A percentile compares a stretch with the other conserved stretches of the same genome.
These are phyloP conservation scores for Spizellomyces sp. DNA, from an alignment of 192 early-diverging fungal genomes.

Conservation along the genomic window DNA sequence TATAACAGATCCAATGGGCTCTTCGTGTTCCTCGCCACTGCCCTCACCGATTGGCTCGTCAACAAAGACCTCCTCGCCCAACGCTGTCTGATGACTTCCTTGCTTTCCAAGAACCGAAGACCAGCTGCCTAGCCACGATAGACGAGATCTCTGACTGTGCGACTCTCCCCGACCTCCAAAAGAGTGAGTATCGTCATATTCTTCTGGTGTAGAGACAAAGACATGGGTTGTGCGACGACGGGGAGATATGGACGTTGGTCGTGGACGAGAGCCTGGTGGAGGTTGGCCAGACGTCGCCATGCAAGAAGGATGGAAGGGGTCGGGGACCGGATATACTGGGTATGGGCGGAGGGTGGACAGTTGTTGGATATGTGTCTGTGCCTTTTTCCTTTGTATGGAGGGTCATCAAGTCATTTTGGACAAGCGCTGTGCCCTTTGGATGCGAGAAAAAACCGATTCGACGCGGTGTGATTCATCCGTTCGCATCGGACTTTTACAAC, in stretches of 20 bases:
- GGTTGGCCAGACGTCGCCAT: too few relatives aligned
- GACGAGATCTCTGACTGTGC: background rate
- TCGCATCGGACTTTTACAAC: too few relatives aligned
- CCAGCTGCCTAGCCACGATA: slow-evolving; percentile 20
- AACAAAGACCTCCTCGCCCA: background rate
- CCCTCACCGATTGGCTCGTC: background rate
- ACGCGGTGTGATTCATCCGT: too few relatives aligned
- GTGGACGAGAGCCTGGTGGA: background rate
- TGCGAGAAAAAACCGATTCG: too few relatives aligned
- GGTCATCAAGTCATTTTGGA: too few relatives aligned
- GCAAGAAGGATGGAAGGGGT: too few relatives aligned
- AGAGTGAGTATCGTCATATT: slow-evolving; percentile 12
- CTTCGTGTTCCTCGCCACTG: background rate
- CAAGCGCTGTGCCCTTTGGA: too few relatives aligned
- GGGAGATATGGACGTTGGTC: background rate
- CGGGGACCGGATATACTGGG: too few relatives aligned
- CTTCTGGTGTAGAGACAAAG: slow-evolving; percentile 18
- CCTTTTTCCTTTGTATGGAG: too few relatives aligned
- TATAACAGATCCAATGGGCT: background rate
- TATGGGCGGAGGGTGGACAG: too few relatives aligned
- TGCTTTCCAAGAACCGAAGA: slow-evolving; percentile 18
- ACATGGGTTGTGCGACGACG: slow-evolving; percentile 24
- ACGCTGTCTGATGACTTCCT: background rate
- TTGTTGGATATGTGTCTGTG: too few relatives aligned
- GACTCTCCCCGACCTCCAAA: slow-evolving; percentile 22